Percentiles rank a stretch among this genome's conserved stretches.
These are phyloP conservation scores for Ceratobasidium sp. DNA, from an alignment of 1,284 basidiomycete species.

Conservation along the genomic window DNA sequence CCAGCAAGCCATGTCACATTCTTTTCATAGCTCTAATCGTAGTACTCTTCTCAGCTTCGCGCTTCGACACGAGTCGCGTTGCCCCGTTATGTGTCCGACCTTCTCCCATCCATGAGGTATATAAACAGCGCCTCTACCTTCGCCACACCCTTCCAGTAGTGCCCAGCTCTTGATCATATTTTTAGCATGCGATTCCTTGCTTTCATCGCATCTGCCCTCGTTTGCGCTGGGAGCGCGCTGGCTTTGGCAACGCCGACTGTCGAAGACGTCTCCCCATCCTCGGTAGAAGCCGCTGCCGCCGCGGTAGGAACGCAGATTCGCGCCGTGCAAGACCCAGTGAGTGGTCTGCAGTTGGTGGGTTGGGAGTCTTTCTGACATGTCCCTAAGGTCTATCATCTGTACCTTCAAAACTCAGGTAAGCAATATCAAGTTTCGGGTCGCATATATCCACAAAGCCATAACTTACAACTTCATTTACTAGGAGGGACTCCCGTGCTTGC, in stretches of 20 bases:
- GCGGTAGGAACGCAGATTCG: constrained; percentile 69
- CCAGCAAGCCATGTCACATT: neutral
- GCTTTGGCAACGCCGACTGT: too few species aligned
- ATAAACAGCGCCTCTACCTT: too few species aligned
- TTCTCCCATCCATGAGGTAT: neutral
- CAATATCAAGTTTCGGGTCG: constrained; percentile 16
- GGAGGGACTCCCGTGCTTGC: constrained; percentile 67
- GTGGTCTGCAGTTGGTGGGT: neutral
- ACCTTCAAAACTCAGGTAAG: constrained; percentile 67
- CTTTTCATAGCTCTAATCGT: too few species aligned
- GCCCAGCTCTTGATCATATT: too few species aligned
- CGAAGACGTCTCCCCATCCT: too few species aligned
- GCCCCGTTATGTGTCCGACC: neutral
- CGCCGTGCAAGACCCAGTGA: constrained; percentile 66
- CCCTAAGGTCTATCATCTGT: constrained; percentile 63
- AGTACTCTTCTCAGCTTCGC: too few species aligned
- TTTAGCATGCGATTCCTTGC: too few species aligned
- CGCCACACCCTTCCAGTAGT: too few species aligned
- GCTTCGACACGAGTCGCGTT: too few species aligned
- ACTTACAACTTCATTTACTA: constrained; percentile 49
- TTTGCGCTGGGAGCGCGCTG: too few species aligned
- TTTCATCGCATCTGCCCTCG: too few species aligned
- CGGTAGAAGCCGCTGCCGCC: constrained; percentile 58
- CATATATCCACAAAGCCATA: constrained; percentile 20
- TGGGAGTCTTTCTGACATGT: neutral